Conservation (phyloP, 805 yeast genomes). For the Candida schatavii region DNA sequence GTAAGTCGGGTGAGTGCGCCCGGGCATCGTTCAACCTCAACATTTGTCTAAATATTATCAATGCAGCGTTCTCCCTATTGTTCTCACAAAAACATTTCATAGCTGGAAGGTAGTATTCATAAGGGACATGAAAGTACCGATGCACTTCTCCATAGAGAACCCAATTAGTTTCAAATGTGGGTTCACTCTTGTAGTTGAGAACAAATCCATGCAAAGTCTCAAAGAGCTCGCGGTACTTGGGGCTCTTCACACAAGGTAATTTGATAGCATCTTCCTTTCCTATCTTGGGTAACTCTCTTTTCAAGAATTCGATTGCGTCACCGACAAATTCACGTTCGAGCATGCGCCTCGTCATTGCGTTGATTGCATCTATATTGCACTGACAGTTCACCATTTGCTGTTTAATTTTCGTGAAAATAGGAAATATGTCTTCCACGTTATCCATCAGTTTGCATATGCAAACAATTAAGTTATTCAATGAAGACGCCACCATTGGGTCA, state of each 20-base stretch:
- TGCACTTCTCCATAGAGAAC: constrained; percentile 56
- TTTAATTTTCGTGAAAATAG: constrained; percentile 31
- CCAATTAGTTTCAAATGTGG: constrained; percentile 50
- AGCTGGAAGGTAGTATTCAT: constrained; percentile 55
- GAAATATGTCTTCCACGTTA: constrained; percentile 24
- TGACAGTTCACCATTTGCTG: constrained; percentile 31
- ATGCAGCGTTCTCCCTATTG: constrained; percentile 59
- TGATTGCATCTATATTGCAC: constrained; percentile 28
- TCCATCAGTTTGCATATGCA: constrained; percentile 29
- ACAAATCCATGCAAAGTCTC: constrained; percentile 28
- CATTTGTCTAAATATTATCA: constrained; percentile 59
- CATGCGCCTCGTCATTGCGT: constrained; percentile 25
- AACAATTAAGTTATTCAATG: constrained; percentile 45
- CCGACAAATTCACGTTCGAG: constrained; percentile 36
- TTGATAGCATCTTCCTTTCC: constrained; percentile 25
- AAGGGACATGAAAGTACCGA: constrained; percentile 55
- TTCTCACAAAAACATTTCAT: constrained; percentile 54
- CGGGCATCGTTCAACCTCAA: constrained; percentile 53
- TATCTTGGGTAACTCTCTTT: constrained; percentile 37
- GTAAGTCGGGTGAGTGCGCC: neutral
- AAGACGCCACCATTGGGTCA: constrained; percentile 36
- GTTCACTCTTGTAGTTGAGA: constrained; percentile 24
- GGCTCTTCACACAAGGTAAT: constrained; percentile 26
- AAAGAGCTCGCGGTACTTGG: constrained; percentile 27
- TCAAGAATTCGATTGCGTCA: constrained; percentile 39